Conservation (phyloP, 768 basidiomycete species). For the Trametes cingulata region DNA sequence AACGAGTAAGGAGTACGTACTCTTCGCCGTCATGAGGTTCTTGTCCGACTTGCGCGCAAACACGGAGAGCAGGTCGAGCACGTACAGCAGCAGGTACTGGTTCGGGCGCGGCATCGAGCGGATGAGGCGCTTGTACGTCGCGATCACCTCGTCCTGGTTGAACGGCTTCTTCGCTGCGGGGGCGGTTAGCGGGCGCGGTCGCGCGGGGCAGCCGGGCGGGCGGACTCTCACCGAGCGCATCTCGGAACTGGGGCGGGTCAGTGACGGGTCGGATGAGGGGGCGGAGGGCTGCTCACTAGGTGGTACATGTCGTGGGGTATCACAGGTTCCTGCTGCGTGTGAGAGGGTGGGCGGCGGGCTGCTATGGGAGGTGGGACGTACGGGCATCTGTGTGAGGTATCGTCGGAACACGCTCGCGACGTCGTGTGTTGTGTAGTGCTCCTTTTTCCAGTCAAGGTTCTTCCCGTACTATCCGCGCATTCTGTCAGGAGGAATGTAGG, state of each 20-base stretch:
- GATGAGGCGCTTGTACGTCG: conserved; percentile 84
- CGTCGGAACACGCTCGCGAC: conserved; percentile 95
- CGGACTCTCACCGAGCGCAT: conserved; percentile 60
- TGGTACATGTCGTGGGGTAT: conserved; percentile 91
- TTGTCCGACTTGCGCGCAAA: conserved; percentile 89
- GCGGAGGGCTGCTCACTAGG: conserved; percentile 53
- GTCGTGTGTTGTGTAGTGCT: conserved; percentile 91
- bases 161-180: conserved; percentile 62
- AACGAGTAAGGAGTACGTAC: conserved; percentile 47
- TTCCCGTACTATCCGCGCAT: conserved; percentile 77
- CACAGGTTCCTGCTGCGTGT: conserved; percentile 74
- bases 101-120: conserved; percentile 83
- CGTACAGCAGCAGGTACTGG: conserved; percentile 95
- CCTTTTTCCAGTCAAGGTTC: conserved; percentile 84
- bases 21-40: conserved; percentile 95
- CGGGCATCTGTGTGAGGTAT: conserved; percentile 96
- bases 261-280: conserved; percentile 8
- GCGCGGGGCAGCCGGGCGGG: not conserved
- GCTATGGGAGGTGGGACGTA: conserved; percentile 42
- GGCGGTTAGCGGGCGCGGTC: not conserved
- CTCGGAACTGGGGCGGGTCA: conserved; percentile 62
- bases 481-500: not conserved
- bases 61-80: conserved; percentile 92
- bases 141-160: conserved; percentile 71
- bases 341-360: conserved; percentile 11